These are phyloP conservation scores for Capronia coronata DNA, from an alignment of 2,329 filamentous ascomycete species.

Conservation along the genomic window DNA sequence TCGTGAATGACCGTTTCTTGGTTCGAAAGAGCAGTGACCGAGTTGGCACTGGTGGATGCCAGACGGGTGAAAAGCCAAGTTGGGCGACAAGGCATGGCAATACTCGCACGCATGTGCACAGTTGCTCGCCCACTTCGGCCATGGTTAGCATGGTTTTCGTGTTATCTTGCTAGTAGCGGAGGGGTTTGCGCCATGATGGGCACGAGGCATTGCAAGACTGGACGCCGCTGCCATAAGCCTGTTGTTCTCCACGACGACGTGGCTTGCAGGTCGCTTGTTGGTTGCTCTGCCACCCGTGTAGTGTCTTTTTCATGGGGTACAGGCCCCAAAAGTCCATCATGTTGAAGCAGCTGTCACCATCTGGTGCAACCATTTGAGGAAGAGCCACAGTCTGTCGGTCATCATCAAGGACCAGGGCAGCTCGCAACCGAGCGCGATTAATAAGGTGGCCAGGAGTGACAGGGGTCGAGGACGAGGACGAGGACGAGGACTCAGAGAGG, in stretches of 20 bases:
- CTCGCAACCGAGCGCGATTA: neutral
- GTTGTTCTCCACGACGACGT: neutral
- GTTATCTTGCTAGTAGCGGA: neutral
- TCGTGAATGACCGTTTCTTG: neutral
- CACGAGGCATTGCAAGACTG: neutral
- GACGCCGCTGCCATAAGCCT: neutral
- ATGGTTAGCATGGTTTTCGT: neutral
- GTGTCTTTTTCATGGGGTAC: neutral
- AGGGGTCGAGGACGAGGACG: neutral
- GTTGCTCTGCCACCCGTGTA: neutral
- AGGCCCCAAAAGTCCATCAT: neutral
- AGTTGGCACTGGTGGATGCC: neutral
- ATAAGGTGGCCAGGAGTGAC: neutral
- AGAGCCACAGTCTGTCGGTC: too few relatives aligned
- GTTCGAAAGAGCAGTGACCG: neutral
- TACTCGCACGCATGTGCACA: neutral
- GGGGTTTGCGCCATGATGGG: neutral
- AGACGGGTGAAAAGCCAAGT: neutral
- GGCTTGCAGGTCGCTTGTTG: constrained; percentile 1
- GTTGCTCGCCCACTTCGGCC: too few relatives aligned
- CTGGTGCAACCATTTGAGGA: neutral
- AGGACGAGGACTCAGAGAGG: neutral
- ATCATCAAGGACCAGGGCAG: neutral
- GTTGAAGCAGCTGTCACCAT: constrained; percentile 1
- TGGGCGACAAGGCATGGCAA: neutral